Base-by-base conservation (phyloP, 495 filamentous ascomycete genomes). In the Penicillium paradoxum region DNA sequence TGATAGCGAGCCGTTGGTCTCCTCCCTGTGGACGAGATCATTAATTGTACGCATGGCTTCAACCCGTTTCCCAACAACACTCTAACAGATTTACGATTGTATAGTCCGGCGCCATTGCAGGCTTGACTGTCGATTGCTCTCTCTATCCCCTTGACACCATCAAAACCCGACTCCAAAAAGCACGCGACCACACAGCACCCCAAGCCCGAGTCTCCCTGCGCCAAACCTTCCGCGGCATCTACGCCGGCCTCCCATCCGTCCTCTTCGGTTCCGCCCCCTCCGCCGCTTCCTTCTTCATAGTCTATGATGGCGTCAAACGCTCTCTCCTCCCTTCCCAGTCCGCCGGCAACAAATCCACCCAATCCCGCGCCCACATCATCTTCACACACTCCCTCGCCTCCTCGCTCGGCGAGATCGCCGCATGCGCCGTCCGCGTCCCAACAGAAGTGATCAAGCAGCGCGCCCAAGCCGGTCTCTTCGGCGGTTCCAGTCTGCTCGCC, bases 241-340 rank as follows among this genome's bases (percentile, higher is more conserved):
- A 86, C 27, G 86, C 84, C 43, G 82, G 79, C 27, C 70, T 88
- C 21, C 81, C 86, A 6, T 83, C 83, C 25, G 73, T 88, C n/a
- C 62, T 80, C 39, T 80, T 85, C 46, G 87, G 87, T 37, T 96
- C 90, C 32, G 95, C 95, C 0, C 93, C 93, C 6, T 91, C 90
- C n/a, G 93, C 93, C 6, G 92, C 93, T 37, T 89, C 96, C 57
- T 98, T 98, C 81, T 98, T 98, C 81, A 88, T 90, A 66, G 95
- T 91, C 51, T 98, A 98, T 74, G 93, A 98, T 66, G 74, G 81
- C 45, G 75, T 86, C 37, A 97, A 97, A 66, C 72, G 73, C 52
- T 59, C 74, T 5, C 60, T 81, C 10, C 72, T 90, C 32, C 62
- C 60, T 6, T 51, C 63, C 0, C 21, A 44, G 21, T 3, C 40